These are phyloP conservation scores for Trichophyton simii DNA, from an alignment of 2,329 filamentous ascomycete genomes.

Conservation along the genomic window DNA sequence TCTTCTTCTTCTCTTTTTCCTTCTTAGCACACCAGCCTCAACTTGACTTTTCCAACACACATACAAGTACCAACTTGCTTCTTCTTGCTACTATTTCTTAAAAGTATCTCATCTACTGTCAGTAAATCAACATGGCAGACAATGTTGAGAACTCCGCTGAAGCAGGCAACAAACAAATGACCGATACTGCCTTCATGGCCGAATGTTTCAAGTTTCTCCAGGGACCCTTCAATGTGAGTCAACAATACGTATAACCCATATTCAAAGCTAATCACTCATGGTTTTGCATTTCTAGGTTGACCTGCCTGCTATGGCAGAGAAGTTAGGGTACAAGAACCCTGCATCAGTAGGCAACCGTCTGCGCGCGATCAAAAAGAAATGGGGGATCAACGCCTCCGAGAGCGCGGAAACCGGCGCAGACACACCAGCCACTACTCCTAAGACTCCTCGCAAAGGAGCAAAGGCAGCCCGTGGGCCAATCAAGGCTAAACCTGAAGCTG, in stretches of 20 bases:
- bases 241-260: not conserved
- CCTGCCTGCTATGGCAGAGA: conserved; percentile 16
- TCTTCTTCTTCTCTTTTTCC: not conserved
- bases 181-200: conserved; percentile 17
- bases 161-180: not conserved
- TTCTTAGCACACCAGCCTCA: not conserved
- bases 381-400: conserved; percentile 5
- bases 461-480: conserved; percentile 15
- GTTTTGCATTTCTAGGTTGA: conserved; percentile 17
- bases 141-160: not conserved
- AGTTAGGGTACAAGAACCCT: conserved; percentile 20
- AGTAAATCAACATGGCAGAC: conserved; percentile 10
- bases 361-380: conserved; percentile 17
- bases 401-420: not conserved
- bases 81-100: not conserved
- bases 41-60: not conserved
- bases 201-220: conserved; percentile 18
- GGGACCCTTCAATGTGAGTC: conserved; percentile 12
- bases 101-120: not conserved
- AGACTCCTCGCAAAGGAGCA: conserved; percentile 14
- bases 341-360: conserved; percentile 21
- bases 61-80: not conserved
- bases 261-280: not conserved
- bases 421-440: not conserved
- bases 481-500: conserved; percentile 11